Conservation (phyloP, 2,329 filamentous ascomycete species). For the Exophiala sideris region DNA sequence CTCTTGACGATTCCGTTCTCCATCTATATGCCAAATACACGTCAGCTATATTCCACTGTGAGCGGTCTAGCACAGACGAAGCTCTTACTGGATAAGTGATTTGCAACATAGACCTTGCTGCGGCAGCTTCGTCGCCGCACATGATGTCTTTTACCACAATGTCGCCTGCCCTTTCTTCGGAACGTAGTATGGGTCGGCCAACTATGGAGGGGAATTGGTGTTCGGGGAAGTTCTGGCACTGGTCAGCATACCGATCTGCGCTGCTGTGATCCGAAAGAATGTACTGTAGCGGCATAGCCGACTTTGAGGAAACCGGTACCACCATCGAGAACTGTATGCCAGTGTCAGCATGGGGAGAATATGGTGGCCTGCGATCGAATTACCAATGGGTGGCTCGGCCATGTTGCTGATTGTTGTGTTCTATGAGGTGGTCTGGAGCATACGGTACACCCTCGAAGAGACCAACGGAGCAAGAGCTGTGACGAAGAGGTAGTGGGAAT, state of each 20-base stretch:
- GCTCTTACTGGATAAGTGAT: slow-evolving; percentile 79
- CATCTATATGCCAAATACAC: slow-evolving; percentile 58
- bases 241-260: not conserved
- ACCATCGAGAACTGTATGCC: slow-evolving; percentile 83
- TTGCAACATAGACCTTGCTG: slow-evolving; percentile 93
- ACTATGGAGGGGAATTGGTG: slow-evolving; percentile 98
- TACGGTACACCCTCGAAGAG: not conserved
- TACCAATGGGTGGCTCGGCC: slow-evolving; percentile 52
- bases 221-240: slow-evolving; percentile 88
- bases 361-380: slow-evolving; percentile 12
- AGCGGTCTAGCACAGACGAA: not conserved
- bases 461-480: not conserved
- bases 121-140: slow-evolving; percentile 97
- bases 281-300: slow-evolving; percentile 87
- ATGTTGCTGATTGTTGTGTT: slow-evolving; percentile 32
- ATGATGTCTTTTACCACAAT: slow-evolving; percentile 94
- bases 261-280: slow-evolving; percentile 25
- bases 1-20: slow-evolving; percentile 99
- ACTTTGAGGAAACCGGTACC: slow-evolving; percentile 99
- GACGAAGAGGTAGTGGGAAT: too few relatives aligned
- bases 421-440: not conserved
- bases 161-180: slow-evolving; percentile 78
- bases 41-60: not conserved
- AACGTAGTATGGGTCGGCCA: slow-evolving; percentile 92
- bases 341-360: slow-evolving; percentile 31